Evolutionary conservation across 129 eudicot genomes (phyloP).

Genomic region (Lonicera japonica): DNA sequence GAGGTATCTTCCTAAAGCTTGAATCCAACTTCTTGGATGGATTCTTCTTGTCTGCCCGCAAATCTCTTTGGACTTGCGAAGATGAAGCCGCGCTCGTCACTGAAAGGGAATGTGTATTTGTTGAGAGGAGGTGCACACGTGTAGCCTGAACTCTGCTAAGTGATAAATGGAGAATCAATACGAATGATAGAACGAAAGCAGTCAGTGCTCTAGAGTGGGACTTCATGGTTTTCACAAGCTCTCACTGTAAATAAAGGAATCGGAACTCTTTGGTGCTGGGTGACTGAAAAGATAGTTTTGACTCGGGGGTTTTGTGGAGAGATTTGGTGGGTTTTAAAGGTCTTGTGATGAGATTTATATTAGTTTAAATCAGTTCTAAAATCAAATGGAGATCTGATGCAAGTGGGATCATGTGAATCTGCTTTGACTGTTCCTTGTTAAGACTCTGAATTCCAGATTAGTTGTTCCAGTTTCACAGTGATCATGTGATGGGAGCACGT

Average conservation of each 20-base stretch:
- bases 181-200: slow-evolving; percentile 35
- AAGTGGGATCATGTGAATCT: slow-evolving; percentile 58
- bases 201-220: slow-evolving; percentile 16
- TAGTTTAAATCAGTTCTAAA: background rate
- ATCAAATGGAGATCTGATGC: slow-evolving; percentile 36
- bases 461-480: slow-evolving; percentile 31
- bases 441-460: slow-evolving; percentile 30
- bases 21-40: slow-evolving; percentile 49
- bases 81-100: slow-evolving; percentile 20
- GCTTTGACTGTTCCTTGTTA: slow-evolving; percentile 50
- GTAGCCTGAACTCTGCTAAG: slow-evolving; percentile 23
- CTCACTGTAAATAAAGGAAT: no score
- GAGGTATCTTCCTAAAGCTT: slow-evolving; percentile 64
- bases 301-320: slow-evolving; percentile 13
- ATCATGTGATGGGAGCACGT: slow-evolving; percentile 49
- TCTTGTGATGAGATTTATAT: slow-evolving; percentile 26
- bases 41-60: slow-evolving; percentile 32
- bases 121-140: slow-evolving; percentile 18
- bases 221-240: slow-evolving; percentile 30
- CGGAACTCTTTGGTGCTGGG: background rate
- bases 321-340: slow-evolving; percentile 7
- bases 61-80: slow-evolving; percentile 32
- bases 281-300: background rate
- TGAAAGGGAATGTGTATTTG: slow-evolving; percentile 9
- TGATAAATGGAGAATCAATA: slow-evolving; percentile 34